Evolutionary conservation across 2,329 filamentous ascomycete species (phyloP), one percentile per base, ranked within the genome.

Genomic region (Pseudogymnoascus sp.): DNA sequence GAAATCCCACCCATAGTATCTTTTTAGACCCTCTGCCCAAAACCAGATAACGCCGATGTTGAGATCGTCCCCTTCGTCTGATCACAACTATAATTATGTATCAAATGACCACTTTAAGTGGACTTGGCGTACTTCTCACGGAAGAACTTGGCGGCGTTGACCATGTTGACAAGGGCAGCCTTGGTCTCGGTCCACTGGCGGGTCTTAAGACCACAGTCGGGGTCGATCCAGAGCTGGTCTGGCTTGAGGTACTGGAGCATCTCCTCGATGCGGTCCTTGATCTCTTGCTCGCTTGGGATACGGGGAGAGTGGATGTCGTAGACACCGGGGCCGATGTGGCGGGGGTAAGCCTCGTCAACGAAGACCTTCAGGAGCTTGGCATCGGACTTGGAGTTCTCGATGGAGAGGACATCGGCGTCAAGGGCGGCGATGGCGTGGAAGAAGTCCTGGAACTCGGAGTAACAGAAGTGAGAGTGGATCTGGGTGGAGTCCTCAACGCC

Each of bases 371-470:
- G 89, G 71, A 99, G 88, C 89, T 99, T 99, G 76, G 94, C 94
- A 74, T 99, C 94, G 72, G 91, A 96, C 89, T 99, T 99, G 89
- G 90, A 95, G 91, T 99, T 99, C 89, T 99, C 94, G 72, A 99
- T 99, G 75, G 91, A 96, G 73, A 99, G 88, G 67, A 99, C 94
- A 80, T 99, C 94, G 67, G 94, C 93, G 76, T 99, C 94, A 68
- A 99, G 89, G 65, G 94, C 93, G 68, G 94, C 91, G 72, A 99
- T 99, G 80, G 94, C 94, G 81, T 97, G 91, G 92, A 99, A 99
- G 86, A 99, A 99, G 84, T 99, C 94, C 83, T 99, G 94, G 91
- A 99, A 99, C 85, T 99, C 94, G 61, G 94, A 97, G 88, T 99
- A 99, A 80, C 94, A 99, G 90, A 99, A 99, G 85, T 99, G 94